A percentile compares a stretch with the other conserved stretches of the same genome.
phyloP scores from a whole-genome alignment of 306 rosid genomes.

The Pyrus pyrifolia region DNA sequence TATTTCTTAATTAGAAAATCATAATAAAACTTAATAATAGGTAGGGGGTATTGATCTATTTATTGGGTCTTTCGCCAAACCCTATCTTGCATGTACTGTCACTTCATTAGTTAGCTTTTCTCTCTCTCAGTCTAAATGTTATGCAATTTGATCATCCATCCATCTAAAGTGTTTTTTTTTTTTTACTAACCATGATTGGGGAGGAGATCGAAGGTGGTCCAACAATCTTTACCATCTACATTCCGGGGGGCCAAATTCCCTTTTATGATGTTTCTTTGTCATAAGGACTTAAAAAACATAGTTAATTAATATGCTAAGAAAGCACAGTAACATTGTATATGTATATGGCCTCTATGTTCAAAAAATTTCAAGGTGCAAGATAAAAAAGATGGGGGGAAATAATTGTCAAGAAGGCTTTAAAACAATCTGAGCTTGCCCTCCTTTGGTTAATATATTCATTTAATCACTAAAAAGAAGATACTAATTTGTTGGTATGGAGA shows the following conservation, averaged over 20 bases:
- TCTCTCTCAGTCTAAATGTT: background rate
- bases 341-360: too few species aligned
- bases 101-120: conserved; percentile 13
- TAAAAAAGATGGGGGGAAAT: background rate
- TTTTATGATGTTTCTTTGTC: background rate
- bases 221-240: conserved; percentile 9
- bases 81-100: background rate
- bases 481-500: background rate
- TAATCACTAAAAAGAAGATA: too few species aligned
- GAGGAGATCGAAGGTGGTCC: conserved; percentile 22
- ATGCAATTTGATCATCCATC: background rate
- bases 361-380: background rate
- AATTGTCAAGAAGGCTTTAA: background rate
- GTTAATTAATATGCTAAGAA: background rate
- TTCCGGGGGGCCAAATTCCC: conserved; percentile 3
- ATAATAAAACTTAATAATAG: too few species aligned
- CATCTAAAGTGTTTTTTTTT: background rate
- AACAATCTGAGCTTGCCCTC: background rate
- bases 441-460: too few species aligned
- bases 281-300: background rate
- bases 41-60: background rate
- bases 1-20: background rate
- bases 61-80: background rate
- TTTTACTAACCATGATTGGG: conserved; percentile 23
- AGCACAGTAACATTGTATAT: background rate